A percentile compares a stretch with the other conserved stretches of the same genome.
Evolutionary conservation across 140 eudicot species (phyloP).

Genomic region (Ambrosia hybrid): DNA sequence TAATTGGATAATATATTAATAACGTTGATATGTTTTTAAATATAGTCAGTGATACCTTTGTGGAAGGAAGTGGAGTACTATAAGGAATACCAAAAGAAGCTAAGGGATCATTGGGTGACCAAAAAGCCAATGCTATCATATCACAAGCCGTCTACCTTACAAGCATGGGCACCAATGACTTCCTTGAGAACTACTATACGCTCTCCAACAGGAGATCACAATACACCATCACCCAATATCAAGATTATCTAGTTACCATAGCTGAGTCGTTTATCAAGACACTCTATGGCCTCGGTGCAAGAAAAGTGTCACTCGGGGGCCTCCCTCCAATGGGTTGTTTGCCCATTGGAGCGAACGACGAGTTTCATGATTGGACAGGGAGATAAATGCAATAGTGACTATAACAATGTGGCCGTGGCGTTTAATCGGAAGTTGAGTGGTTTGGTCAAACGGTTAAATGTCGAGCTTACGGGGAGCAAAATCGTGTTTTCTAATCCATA

Average conservation of each 20-base stretch:
- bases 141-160: slow-evolving; percentile 59
- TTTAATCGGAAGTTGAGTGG: slow-evolving; percentile 58
- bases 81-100: slow-evolving; percentile 60
- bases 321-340: slow-evolving; percentile 94
- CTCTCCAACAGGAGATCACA: slow-evolving; percentile 46
- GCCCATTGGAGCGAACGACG: slow-evolving; percentile 77
- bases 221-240: slow-evolving; percentile 53
- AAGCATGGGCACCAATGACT: slow-evolving; percentile 88
- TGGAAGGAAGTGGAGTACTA: slow-evolving; percentile 85
- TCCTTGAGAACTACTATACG: slow-evolving; percentile 81
- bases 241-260: slow-evolving; percentile 40
- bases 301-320: slow-evolving; percentile 69
- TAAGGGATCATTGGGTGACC: slow-evolving; percentile 45
- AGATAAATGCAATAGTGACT: slow-evolving; percentile 48
- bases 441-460: slow-evolving; percentile 44
- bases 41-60: slow-evolving; percentile 76
- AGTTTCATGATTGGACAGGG: slow-evolving; percentile 49
- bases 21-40: no score
- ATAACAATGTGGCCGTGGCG: slow-evolving; percentile 53
- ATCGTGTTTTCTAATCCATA: slow-evolving; percentile 75
- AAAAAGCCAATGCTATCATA: slow-evolving; percentile 45
- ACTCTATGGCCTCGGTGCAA: slow-evolving; percentile 60
- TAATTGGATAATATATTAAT: no score
- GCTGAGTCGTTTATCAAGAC: slow-evolving; percentile 51
- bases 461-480: slow-evolving; percentile 44